A percentile compares a stretch with the other conserved stretches of the same genome.
Evolutionary conservation across 352 stramenopile species (phyloP).

Genomic region (Halophytophthora batemanensis): DNA sequence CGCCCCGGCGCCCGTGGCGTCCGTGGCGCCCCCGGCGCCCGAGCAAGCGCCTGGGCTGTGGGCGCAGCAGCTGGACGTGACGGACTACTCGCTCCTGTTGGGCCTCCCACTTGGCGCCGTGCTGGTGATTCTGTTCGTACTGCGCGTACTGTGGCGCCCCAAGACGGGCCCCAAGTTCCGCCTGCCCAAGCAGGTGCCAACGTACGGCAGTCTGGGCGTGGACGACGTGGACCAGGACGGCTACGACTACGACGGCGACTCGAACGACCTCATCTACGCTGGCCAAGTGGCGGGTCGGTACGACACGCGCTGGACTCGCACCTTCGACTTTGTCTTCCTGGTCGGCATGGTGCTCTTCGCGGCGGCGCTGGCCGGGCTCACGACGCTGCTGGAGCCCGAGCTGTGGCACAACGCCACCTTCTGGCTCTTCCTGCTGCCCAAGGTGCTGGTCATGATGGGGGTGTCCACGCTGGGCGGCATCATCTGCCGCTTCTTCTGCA

Average conservation of each 20-base stretch:
- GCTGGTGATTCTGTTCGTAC: constrained; percentile 48
- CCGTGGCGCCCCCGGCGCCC: constrained; percentile 4
- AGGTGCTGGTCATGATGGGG: constrained; percentile 80
- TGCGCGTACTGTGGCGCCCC: constrained; percentile 75
- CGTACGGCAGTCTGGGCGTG: constrained; percentile 65
- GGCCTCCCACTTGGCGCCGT: constrained; percentile 62
- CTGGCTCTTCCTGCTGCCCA: constrained; percentile 77
- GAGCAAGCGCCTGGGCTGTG: constrained; percentile 32
- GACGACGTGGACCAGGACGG: constrained; percentile 44
- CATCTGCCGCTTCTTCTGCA: constrained; percentile 80
- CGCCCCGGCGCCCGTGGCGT: constrained; percentile 4
- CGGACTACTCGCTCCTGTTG: constrained; percentile 65
- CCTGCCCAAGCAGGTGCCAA: constrained; percentile 72
- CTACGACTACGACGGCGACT: constrained; percentile 78
- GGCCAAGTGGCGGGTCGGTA: constrained; percentile 75
- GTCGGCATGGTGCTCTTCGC: constrained; percentile 60
- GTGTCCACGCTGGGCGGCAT: constrained; percentile 75
- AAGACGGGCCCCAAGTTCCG: constrained; percentile 76
- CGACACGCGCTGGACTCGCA: constrained; percentile 81
- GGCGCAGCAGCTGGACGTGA: constrained; percentile 52
- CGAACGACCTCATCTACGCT: constrained; percentile 82
- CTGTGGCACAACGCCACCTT: constrained; percentile 71
- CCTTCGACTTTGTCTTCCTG: constrained; percentile 82
- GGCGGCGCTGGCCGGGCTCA: constrained; percentile 44
- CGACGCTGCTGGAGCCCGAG: constrained; percentile 47